Base-by-base conservation (phyloP, 2,329 filamentous ascomycete species). In the Metarhizium robertsii region DNA sequence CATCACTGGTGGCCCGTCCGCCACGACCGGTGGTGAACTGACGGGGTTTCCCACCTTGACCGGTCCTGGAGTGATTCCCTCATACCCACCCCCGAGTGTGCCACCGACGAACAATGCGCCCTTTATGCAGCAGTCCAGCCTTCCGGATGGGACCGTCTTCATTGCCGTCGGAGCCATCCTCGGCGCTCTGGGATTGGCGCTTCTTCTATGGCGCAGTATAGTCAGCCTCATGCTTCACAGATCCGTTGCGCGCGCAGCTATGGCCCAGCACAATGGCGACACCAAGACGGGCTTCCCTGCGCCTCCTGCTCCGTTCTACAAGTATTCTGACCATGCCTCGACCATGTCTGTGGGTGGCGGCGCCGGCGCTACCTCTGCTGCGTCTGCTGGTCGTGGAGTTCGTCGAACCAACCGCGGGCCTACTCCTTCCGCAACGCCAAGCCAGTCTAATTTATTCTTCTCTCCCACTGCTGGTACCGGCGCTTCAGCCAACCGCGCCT, bases 101-200 rank as follows among this genome's bases (percentile, higher is more conserved):
- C 94, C 94, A 7, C 88, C 91, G 30, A 96, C 89, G 3, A 79
- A 81, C 43, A 83, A 87, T 65, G 94, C 94, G 5, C 91, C 92
- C 16, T 99, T 90, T 68, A 96, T 97, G 90, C 86, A 92, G 66
- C 85, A 86, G 65, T 95, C 91, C 1, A 85, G 74, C 53, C 78
- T 92, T 11, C 94, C 94, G 2, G 88, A 97, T 65, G 94, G 94
- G 54, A 96, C 92, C 4, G 87, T 99, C 57, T 99, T 99, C 74
- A 99, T 99, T 64, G 87, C 85, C 25, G 94, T 97, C 1, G 94
- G 94, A 49, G 88, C 91, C 30, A 86, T 90, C 32, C 81, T 99
- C 6, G 94, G 90, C 16, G 86, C 91, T 61, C 83, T 96, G 60
- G 90, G 85, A 11, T 75, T 90, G 8, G 85, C 84, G n/a, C 83